Evolutionary conservation across 331 rosid genomes (phyloP).

Genomic region (Erythrophleum ivorense): DNA sequence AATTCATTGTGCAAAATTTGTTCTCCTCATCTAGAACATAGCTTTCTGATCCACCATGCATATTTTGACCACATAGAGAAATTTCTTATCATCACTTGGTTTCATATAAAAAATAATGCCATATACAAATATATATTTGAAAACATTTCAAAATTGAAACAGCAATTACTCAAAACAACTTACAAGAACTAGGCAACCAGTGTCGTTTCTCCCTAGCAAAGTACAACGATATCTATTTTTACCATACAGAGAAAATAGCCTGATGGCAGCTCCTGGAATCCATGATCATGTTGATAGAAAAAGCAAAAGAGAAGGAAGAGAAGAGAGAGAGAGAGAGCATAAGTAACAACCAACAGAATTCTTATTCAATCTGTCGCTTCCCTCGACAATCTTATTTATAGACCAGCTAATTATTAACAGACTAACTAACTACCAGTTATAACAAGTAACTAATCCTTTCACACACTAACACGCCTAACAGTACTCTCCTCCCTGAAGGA

Average conservation of each 20-base stretch:
- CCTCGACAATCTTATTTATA: no score
- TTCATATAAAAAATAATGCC: background rate
- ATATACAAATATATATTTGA: background rate
- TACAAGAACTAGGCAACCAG: slow-evolving; percentile 18
- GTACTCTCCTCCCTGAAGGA: background rate
- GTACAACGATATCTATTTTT: slow-evolving; percentile 25
- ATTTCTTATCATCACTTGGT: background rate
- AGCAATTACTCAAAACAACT: no score
- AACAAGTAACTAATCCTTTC: background rate
- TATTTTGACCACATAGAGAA: background rate
- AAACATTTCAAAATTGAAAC: background rate
- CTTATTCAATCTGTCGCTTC: no score
- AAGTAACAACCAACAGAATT: background rate
- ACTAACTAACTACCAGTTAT: no score
- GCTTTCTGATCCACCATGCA: background rate
- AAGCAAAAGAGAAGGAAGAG: no score
- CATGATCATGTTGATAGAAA: background rate
- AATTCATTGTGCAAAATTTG: background rate
- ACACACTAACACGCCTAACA: background rate
- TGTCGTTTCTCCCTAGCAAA: slow-evolving; percentile 25
- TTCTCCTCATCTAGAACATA: background rate
- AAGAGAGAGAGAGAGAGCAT: no score
- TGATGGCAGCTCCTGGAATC: slow-evolving; percentile 12
- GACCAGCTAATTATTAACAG: no score
- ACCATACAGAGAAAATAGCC: slow-evolving; percentile 23